Evolutionary conservation across 2,329 filamentous ascomycete genomes (phyloP).

Genomic region (Xylariaceae sp.): DNA sequence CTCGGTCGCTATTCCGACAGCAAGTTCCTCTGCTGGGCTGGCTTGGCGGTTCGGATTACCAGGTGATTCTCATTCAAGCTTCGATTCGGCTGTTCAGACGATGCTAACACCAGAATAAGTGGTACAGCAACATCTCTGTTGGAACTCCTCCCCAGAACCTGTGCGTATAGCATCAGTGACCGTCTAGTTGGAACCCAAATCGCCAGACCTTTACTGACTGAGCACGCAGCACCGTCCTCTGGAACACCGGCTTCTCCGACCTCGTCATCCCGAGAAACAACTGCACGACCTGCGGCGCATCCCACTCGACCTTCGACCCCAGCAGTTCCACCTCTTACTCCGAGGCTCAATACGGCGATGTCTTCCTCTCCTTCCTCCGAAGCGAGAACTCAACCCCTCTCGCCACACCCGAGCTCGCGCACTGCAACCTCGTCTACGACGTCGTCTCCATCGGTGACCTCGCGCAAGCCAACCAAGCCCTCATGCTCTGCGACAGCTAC

Average conservation of each 20-base stretch:
- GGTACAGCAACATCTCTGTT: slow-evolving; percentile 13
- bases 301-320: slow-evolving; percentile 26
- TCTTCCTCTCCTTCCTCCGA: slow-evolving; percentile 23
- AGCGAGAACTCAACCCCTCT: slow-evolving; percentile 30
- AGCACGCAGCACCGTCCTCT: slow-evolving; percentile 28
- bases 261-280: slow-evolving; percentile 26
- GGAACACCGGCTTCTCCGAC: slow-evolving; percentile 30
- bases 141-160: slow-evolving; percentile 25
- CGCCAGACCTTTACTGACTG: background rate
- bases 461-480: slow-evolving; percentile 28
- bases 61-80: background rate
- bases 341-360: slow-evolving; percentile 16
- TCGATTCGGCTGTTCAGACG: background rate
- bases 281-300: slow-evolving; percentile 27
- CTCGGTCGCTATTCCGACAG: background rate
- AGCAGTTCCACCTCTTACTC: slow-evolving; percentile 29
- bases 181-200: background rate
- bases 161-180: slow-evolving; percentile 19
- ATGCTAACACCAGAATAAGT: slow-evolving; percentile 1
- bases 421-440: slow-evolving; percentile 29
- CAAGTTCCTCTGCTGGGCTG: slow-evolving; percentile 4
- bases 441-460: slow-evolving; percentile 26
- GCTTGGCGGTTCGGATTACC: slow-evolving; percentile 15
- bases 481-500: slow-evolving; percentile 31
- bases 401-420: slow-evolving; percentile 19